phyloP scores from a whole-genome alignment of 2,329 filamentous ascomycete species.

The Claviceps arundinis region DNA sequence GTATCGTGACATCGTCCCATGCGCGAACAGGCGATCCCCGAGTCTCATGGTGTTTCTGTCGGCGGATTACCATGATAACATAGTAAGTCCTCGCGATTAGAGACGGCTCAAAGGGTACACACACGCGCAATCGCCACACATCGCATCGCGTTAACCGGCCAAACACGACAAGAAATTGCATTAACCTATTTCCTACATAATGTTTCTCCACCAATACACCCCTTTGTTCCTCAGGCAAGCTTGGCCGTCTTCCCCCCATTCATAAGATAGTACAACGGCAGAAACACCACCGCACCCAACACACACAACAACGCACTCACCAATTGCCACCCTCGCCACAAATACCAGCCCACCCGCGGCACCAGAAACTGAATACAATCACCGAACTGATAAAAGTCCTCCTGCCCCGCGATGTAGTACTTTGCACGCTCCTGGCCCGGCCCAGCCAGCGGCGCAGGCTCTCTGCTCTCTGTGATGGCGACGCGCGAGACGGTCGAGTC shows the following conservation, averaged over 20 bases:
- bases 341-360: conserved; percentile 41
- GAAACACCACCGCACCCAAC: conserved; percentile 34
- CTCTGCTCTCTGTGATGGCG: conserved; percentile 4
- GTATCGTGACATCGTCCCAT: too few relatives aligned
- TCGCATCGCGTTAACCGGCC: too few relatives aligned
- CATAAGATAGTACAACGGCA: conserved; percentile 21
- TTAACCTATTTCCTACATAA: too few relatives aligned
- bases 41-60: too few relatives aligned
- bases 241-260: conserved; percentile 12
- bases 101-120: too few relatives aligned
- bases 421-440: conserved; percentile 12
- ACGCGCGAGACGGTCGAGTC: conserved; percentile 3
- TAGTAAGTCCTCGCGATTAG: too few relatives aligned
- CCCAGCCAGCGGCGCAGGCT: conserved; percentile 8
- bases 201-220: too few relatives aligned
- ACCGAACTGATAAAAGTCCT: conserved; percentile 69
- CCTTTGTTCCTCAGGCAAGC: not conserved
- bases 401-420: conserved; percentile 64
- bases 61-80: too few relatives aligned
- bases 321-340: conserved; percentile 48
- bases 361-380: conserved; percentile 63
- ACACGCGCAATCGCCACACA: too few relatives aligned
- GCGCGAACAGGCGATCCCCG: too few relatives aligned
- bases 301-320: conserved; percentile 53
- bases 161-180: too few relatives aligned